Evolutionary conservation across 306 rosid genomes (phyloP).

Genomic region (Urtica urens): DNA sequence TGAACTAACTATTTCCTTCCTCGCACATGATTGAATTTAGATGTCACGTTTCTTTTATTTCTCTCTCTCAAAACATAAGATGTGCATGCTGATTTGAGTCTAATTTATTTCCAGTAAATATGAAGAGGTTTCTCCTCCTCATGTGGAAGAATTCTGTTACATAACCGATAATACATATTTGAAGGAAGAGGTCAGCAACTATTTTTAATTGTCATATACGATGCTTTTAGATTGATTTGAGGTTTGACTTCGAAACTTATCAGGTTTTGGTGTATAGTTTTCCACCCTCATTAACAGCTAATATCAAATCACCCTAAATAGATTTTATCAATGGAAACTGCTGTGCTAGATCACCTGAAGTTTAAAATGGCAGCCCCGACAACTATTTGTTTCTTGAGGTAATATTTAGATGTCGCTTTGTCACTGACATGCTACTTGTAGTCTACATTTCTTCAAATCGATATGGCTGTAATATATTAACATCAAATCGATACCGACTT

Average conservation of each 20-base stretch:
- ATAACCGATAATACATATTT: conserved; percentile 64
- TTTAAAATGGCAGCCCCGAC: conserved; percentile 81
- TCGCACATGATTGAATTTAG: background rate
- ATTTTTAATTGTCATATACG: conserved; percentile 5
- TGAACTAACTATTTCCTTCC: background rate
- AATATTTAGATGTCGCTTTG: conserved; percentile 1
- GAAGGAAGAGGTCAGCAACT: conserved; percentile 52
- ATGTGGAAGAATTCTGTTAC: conserved; percentile 71
- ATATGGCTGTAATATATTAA: conserved; percentile 25
- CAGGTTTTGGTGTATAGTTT: too few species aligned
- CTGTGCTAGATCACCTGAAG: conserved; percentile 54
- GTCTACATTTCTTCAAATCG: background rate
- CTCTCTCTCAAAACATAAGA: background rate
- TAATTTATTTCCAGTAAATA: conserved; percentile 49
- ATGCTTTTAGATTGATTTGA: too few species aligned
- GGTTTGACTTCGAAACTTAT: too few species aligned
- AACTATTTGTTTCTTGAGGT: conserved; percentile 61
- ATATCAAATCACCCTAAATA: too few species aligned
- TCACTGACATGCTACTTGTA: conserved; percentile 5
- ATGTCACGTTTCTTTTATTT: conserved; percentile 4
- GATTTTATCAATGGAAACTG: conserved; percentile 72
- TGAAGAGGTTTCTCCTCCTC: conserved; percentile 71
- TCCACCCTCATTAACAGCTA: too few species aligned
- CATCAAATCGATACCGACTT: too few species aligned
- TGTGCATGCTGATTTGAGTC: background rate